Percentiles rank a stretch among this genome's conserved stretches.
Conservation (phyloP, 306 rosid species). For the Arachis stenosperma region DNA sequence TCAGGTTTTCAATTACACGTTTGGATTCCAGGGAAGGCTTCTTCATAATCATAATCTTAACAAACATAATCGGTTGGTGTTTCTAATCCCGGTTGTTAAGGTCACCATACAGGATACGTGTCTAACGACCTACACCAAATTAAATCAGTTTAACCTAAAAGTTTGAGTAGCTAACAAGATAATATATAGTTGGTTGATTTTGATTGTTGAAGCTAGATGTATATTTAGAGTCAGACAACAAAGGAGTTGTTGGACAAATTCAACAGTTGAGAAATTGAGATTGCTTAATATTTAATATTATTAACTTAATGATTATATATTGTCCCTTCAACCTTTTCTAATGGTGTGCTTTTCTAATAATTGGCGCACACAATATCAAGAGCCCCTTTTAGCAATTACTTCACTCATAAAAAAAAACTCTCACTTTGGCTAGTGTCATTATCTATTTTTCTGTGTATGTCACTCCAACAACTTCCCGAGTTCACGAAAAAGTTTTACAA, state of each 20-base stretch:
- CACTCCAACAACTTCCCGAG: not conserved
- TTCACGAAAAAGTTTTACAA: not conserved
- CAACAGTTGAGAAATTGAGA: not conserved
- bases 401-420: too few species aligned
- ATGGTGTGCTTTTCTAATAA: not conserved
- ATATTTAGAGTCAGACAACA: too few species aligned
- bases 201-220: not conserved
- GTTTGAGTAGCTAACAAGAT: constrained; percentile 12
- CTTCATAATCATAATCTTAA: too few species aligned
- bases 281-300: not conserved
- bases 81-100: not conserved
- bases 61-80: not conserved
- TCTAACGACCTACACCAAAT: not conserved
- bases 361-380: not conserved
- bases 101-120: not conserved
- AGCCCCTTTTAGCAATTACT: not conserved
- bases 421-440: not conserved
- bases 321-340: not conserved
- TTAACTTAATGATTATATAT: not conserved
- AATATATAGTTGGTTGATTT: not conserved
- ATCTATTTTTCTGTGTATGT: not conserved
- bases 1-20: not conserved
- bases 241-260: not conserved
- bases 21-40: not conserved
- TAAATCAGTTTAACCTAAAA: not conserved